Evolutionary conservation across 176 grass and related monocot genomes (phyloP).

Genomic region (Musa beccarii): DNA sequence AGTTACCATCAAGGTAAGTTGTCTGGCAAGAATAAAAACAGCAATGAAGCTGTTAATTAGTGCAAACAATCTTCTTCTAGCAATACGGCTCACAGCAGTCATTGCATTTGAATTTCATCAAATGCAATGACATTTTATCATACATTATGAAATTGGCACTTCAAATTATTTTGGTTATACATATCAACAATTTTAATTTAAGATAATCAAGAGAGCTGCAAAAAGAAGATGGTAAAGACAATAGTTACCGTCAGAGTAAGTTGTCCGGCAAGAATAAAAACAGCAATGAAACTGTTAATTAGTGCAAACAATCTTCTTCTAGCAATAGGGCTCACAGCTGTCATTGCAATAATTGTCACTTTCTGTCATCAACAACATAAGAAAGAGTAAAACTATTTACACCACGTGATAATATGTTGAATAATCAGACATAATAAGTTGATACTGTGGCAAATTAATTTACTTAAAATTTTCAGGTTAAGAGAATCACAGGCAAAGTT

Average conservation of each 20-base stretch:
- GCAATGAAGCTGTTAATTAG: conserved; percentile 95
- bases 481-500: not conserved
- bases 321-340: conserved; percentile 53
- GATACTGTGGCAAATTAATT: not conserved
- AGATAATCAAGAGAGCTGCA: not conserved
- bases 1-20: conserved; percentile 85
- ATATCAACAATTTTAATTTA: not conserved
- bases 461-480: not conserved
- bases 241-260: conserved; percentile 79
- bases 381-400: not conserved
- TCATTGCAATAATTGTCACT: conserved; percentile 77
- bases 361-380: conserved; percentile 43
- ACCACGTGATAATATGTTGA: not conserved
- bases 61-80: conserved; percentile 76
- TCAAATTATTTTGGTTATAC: not conserved
- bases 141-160: not conserved
- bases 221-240: conserved; percentile 1
- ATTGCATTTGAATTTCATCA: conserved; percentile 17
- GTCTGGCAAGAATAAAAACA: conserved; percentile 85
- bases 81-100: conserved; percentile 53
- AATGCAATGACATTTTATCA: no score
- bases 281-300: conserved; percentile 92
- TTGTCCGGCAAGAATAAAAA: conserved; percentile 91
- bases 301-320: conserved; percentile 84
- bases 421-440: conserved; percentile 3